Conservation (phyloP, 2,329 filamentous ascomycete species). For the Diaporthe caulivora region DNA sequence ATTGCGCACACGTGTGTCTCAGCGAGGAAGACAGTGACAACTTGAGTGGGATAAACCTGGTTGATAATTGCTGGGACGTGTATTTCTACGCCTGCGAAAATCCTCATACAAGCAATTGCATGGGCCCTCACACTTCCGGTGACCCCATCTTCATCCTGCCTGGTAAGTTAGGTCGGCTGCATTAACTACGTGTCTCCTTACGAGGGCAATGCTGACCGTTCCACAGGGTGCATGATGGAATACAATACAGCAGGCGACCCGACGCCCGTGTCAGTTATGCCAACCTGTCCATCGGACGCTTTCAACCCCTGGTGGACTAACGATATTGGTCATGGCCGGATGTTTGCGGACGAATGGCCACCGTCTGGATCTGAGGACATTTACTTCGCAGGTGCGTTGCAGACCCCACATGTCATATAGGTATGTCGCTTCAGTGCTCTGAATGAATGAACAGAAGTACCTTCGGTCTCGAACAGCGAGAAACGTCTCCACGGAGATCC, state of each 20-base stretch:
- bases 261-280: neutral
- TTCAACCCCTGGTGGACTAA: neutral
- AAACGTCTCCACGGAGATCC: too few species aligned
- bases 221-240: conserved; percentile 6
- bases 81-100: neutral
- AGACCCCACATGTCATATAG: neutral
- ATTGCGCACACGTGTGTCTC: conserved; percentile 4
- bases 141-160: neutral
- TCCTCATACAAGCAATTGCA: too few species aligned
- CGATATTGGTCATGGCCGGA: neutral
- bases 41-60: neutral
- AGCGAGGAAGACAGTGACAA: neutral
- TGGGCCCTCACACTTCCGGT: too few species aligned
- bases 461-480: neutral
- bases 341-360: too few species aligned
- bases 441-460: neutral
- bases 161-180: neutral
- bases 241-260: conserved; percentile 23
- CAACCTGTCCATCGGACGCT: neutral
- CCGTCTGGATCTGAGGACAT: neutral
- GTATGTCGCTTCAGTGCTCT: neutral
- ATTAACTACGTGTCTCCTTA: neutral
- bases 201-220: neutral
- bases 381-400: neutral
- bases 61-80: neutral